Percentiles rank a stretch among this genome's conserved stretches.
These are phyloP conservation scores for Clarireedia homoeocarpa DNA, from an alignment of 2,329 filamentous ascomycete genomes.

Conservation along the genomic window DNA sequence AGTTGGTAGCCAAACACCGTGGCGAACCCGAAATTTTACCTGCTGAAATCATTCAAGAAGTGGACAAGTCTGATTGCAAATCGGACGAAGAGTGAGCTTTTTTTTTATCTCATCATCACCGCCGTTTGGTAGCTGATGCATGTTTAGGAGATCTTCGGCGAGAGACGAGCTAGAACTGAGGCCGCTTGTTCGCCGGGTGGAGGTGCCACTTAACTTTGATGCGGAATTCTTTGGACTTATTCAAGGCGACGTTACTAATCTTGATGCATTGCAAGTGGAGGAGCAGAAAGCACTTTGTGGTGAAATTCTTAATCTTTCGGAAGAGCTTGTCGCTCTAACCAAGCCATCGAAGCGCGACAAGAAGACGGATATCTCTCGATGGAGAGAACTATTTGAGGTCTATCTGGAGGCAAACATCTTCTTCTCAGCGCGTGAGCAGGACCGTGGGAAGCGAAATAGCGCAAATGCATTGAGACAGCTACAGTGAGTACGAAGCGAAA, in stretches of 20 bases:
- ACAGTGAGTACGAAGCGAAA: neutral
- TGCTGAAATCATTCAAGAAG: neutral
- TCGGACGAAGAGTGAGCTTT: neutral
- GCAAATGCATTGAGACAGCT: constrained; percentile 59
- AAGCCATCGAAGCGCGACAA: constrained; percentile 54
- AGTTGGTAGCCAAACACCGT: constrained; percentile 33
- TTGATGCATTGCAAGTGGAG: constrained; percentile 55
- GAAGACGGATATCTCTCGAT: constrained; percentile 58
- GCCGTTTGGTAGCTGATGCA: too few species aligned
- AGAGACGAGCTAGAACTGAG: neutral
- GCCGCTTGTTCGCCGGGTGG: constrained; percentile 40
- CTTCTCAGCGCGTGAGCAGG: constrained; percentile 67
- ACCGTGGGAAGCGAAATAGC: constrained; percentile 60
- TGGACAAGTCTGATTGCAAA: neutral
- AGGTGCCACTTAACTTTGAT: constrained; percentile 71
- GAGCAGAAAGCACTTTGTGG: constrained; percentile 57
- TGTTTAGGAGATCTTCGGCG: neutral
- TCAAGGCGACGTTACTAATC: constrained; percentile 52
- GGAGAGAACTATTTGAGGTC: constrained; percentile 75
- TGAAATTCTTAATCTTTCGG: constrained; percentile 57
- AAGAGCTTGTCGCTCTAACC: constrained; percentile 53
- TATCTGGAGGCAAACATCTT: constrained; percentile 77
- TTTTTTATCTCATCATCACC: neutral
- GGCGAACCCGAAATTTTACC: neutral
- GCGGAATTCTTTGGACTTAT: constrained; percentile 73